Conservation (phyloP, 768 basidiomycete species). For the Pleurotus giganteus region DNA sequence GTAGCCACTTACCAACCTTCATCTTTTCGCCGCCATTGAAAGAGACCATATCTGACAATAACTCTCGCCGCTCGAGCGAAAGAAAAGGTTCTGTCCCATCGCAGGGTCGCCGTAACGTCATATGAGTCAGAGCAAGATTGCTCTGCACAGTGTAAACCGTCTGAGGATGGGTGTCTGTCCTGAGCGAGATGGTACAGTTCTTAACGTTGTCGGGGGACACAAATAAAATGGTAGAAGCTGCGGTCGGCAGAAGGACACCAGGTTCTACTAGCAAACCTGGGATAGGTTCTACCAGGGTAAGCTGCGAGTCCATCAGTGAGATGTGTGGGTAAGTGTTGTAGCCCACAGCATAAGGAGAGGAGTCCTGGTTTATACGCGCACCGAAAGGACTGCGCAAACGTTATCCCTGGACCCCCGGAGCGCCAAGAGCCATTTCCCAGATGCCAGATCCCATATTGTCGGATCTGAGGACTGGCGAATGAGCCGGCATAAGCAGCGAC, state of each 20-base stretch:
- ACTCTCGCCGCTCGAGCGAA: slow-evolving; percentile 16
- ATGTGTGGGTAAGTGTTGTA: too few species aligned
- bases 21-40: slow-evolving; percentile 18
- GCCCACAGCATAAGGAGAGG: too few species aligned
- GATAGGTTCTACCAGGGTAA: slow-evolving; percentile 13
- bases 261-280: slow-evolving; percentile 7
- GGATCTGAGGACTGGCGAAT: too few species aligned
- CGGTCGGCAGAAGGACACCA: neutral
- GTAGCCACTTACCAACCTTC: slow-evolving; percentile 21
- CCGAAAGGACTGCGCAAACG: too few species aligned
- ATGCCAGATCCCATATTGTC: too few species aligned
- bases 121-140: slow-evolving; percentile 1
- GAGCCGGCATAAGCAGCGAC: too few species aligned
- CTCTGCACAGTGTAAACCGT: slow-evolving; percentile 7
- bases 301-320: slow-evolving; percentile 13
- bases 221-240: slow-evolving; percentile 1
- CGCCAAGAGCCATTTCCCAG: too few species aligned
- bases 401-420: too few species aligned
- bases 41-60: slow-evolving; percentile 22
- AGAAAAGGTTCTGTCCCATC: slow-evolving; percentile 13
- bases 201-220: slow-evolving; percentile 16
- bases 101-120: neutral
- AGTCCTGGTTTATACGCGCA: too few species aligned
- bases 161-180: neutral
- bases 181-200: slow-evolving; percentile 6